These are phyloP conservation scores for Camelina hispida DNA, from an alignment of 345 rosid genomes.

Conservation along the genomic window DNA sequence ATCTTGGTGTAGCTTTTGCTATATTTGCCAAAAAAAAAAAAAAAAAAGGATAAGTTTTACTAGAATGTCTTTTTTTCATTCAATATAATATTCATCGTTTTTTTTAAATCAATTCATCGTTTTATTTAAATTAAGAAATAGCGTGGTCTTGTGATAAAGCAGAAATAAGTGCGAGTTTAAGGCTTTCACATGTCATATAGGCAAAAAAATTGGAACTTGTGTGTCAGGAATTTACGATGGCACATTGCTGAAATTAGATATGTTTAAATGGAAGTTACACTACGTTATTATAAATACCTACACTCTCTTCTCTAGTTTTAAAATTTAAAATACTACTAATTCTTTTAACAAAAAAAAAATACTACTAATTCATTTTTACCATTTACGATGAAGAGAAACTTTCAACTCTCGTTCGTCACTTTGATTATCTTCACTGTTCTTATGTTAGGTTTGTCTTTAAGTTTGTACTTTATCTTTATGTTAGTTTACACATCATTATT, in stretches of 20 bases:
- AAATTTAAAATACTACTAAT: not conserved
- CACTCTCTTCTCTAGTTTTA: not conserved
- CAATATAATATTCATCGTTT: no score
- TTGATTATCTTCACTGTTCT: not conserved
- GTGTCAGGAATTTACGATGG: not conserved
- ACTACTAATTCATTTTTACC: not conserved
- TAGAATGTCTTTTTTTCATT: not conserved
- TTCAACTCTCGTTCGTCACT: not conserved
- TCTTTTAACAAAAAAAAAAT: not conserved
- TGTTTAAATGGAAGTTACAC: not conserved
- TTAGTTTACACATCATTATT: not conserved
- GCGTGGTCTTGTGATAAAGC: not conserved
- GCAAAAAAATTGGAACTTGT: not conserved
- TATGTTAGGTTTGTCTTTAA: not conserved
- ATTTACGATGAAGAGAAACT: not conserved
- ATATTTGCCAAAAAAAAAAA: not conserved
- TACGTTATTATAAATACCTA: not conserved
- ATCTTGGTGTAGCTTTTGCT: no score
- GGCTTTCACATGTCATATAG: not conserved
- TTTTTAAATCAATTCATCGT: not conserved
- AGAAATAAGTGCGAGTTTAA: not conserved
- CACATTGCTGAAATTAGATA: not conserved
- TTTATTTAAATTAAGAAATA: not conserved
- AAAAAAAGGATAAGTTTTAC: not conserved
- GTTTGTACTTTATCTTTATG: not conserved